Conservation (phyloP, 192 early-diverging fungal species). For the Funneliformis mosseae region DNA sequence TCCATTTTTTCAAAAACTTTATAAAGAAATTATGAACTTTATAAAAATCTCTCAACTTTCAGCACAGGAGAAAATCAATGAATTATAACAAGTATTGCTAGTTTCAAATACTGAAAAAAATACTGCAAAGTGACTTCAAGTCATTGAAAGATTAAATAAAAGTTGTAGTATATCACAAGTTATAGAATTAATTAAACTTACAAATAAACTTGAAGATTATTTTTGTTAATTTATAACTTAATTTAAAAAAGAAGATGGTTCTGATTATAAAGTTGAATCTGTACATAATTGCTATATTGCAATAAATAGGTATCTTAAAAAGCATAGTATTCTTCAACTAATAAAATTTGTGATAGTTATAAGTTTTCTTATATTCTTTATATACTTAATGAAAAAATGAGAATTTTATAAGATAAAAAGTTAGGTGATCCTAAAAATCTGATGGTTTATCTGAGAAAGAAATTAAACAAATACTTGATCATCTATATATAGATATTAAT, state of each 20-base stretch:
- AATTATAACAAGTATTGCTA: neutral
- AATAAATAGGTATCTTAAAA: neutral
- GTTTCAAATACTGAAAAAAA: neutral
- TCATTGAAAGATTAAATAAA: neutral
- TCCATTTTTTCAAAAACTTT: no score
- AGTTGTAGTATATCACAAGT: neutral
- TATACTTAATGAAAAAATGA: neutral
- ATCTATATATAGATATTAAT: neutral
- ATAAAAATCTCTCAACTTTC: no score
- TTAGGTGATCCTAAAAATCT: neutral
- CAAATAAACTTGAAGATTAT: neutral
- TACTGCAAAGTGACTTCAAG: neutral
- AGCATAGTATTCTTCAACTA: neutral
- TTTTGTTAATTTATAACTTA: neutral
- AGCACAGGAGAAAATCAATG: no score
- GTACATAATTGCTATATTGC: neutral
- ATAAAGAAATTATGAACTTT: no score
- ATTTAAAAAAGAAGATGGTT: neutral
- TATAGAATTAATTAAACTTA: neutral
- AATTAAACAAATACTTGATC: neutral
- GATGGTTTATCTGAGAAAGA: neutral
- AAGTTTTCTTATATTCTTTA: neutral
- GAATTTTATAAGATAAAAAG: neutral
- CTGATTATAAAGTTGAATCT: no score
- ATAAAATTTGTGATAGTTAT: neutral